Evolutionary conservation across 768 basidiomycete genomes (phyloP).

Genomic region (Suillus subluteus): DNA sequence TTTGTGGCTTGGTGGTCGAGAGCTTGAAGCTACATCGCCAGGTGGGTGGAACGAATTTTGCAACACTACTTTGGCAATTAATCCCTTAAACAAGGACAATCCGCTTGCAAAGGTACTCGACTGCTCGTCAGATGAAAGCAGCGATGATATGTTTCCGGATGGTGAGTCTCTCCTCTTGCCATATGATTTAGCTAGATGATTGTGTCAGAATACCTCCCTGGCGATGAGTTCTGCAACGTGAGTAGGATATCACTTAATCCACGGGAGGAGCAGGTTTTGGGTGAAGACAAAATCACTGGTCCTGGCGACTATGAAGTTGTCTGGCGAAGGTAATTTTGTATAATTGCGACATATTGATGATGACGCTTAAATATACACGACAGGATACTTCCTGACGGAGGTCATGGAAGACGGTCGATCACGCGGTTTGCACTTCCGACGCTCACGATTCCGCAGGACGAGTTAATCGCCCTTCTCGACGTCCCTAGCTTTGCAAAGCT

Average conservation of each 20-base stretch:
- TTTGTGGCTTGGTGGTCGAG: constrained; percentile 59
- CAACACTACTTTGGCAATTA: background rate
- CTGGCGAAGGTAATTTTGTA: constrained; percentile 62
- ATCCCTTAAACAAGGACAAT: constrained; percentile 40
- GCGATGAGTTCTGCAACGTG: constrained; percentile 64
- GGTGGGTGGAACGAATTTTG: constrained; percentile 39
- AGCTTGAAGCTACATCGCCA: constrained; percentile 47
- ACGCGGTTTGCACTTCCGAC: constrained; percentile 63
- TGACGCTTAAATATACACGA: background rate
- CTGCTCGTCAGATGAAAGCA: constrained; percentile 52
- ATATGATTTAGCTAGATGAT: constrained; percentile 3
- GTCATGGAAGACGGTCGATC: constrained; percentile 47
- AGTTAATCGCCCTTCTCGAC: constrained; percentile 65
- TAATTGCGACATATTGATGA: background rate
- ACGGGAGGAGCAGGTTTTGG: constrained; percentile 41
- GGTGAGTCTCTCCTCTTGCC: constrained; percentile 35
- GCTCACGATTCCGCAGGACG: constrained; percentile 62
- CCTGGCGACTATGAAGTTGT: constrained; percentile 63
- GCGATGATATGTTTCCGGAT: constrained; percentile 49
- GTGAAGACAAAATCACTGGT: constrained; percentile 41
- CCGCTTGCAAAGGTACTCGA: constrained; percentile 50
- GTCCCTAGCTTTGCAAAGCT: constrained; percentile 65
- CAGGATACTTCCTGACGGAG: constrained; percentile 52
- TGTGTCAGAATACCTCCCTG: constrained; percentile 58
- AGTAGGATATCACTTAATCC: constrained; percentile 54